phyloP scores from a whole-genome alignment of 345 rosid species.

The Populus alba region DNA sequence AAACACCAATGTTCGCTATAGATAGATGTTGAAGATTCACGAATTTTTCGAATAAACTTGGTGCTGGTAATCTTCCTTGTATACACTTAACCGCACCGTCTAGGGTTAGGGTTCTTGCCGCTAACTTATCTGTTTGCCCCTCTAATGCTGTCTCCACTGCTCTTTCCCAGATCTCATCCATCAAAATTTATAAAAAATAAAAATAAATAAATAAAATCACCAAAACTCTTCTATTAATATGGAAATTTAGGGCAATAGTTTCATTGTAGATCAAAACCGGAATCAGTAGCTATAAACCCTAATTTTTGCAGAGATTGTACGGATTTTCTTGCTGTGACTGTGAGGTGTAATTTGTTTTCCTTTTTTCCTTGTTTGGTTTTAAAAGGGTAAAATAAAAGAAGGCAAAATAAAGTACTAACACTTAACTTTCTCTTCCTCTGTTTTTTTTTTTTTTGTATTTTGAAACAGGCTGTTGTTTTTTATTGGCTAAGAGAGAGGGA shows the following conservation, averaged over 20 bases:
- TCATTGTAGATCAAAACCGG: not conserved
- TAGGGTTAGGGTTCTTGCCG: constrained; percentile 47
- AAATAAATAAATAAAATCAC: not conserved
- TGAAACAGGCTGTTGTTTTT: not conserved
- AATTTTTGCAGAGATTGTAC: constrained; percentile 12
- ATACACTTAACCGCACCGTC: constrained; percentile 78
- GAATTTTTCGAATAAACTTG: constrained; percentile 49
- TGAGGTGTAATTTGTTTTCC: not conserved
- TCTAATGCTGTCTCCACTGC: constrained; percentile 68
- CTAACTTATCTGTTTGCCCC: constrained; percentile 48
- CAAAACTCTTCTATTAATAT: not conserved
- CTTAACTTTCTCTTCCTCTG: not conserved
- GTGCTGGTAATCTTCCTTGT: constrained; percentile 57
- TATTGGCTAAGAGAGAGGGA: constrained; percentile 14
- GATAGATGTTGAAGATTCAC: constrained; percentile 67
- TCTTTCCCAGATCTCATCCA: constrained; percentile 87
- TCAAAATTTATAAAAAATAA: constrained; percentile 5
- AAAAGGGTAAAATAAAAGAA: not conserved
- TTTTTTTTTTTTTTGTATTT: not conserved
- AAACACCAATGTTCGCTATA: constrained; percentile 58
- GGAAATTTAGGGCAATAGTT: not conserved
- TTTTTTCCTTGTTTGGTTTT: not conserved
- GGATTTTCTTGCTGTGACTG: not conserved
- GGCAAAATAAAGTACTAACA: not conserved
- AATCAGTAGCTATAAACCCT: constrained; percentile 21